These are phyloP conservation scores for Hysterangium stoloniferum DNA, from an alignment of 768 basidiomycete species.

Conservation along the genomic window DNA sequence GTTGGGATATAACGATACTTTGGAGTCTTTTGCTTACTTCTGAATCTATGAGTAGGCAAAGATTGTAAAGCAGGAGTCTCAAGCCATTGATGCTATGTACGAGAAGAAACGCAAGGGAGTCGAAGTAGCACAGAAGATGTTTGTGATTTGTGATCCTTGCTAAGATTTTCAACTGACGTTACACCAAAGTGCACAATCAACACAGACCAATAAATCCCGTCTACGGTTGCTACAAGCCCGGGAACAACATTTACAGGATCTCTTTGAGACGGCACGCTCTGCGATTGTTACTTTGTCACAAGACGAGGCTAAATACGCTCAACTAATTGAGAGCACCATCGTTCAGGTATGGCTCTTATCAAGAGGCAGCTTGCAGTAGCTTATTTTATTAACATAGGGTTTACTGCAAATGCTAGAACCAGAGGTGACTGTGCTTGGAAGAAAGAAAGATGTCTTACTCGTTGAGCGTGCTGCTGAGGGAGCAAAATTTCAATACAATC, in stretches of 20 bases:
- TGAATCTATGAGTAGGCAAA: conserved; percentile 56
- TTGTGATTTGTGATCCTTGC: conserved; percentile 21
- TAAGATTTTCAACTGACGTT: conserved; percentile 1
- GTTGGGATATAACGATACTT: conserved; percentile 26
- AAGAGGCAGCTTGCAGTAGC: too few species aligned
- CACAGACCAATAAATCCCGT: conserved; percentile 92
- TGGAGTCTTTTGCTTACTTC: neutral
- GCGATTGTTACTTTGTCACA: conserved; percentile 54
- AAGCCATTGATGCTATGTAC: conserved; percentile 87
- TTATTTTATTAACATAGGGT: conserved; percentile 31
- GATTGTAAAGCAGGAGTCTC: conserved; percentile 93
- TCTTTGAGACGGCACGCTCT: conserved; percentile 68
- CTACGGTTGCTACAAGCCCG: conserved; percentile 82
- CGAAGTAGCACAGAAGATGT: conserved; percentile 97
- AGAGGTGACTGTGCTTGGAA: conserved; percentile 53
- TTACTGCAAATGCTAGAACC: conserved; percentile 78
- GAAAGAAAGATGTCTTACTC: conserved; percentile 56
- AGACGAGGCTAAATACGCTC: conserved; percentile 62
- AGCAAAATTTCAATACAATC: conserved; percentile 62
- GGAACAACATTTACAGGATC: conserved; percentile 85
- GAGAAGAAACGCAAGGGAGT: conserved; percentile 95
- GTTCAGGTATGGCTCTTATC: conserved; percentile 44
- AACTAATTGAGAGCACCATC: conserved; percentile 79
- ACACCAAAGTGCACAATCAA: conserved; percentile 75
- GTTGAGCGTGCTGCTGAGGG: conserved; percentile 55